Evolutionary conservation across 345 rosid genomes (phyloP).

Genomic region (Populus deltoides): DNA sequence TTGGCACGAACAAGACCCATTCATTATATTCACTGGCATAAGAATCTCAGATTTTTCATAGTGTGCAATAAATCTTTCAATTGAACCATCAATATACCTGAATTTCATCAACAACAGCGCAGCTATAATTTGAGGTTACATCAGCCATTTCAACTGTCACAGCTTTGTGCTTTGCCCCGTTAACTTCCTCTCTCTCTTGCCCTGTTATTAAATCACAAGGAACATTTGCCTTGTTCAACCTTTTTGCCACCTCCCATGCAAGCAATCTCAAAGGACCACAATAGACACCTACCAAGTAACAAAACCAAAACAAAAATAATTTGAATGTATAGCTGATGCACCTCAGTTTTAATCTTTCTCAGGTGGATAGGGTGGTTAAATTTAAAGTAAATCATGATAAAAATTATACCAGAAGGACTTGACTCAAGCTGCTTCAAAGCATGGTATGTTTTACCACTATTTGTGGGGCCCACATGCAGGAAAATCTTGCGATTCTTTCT

Average conservation of each 20-base stretch:
- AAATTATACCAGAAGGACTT: slow-evolving; percentile 71
- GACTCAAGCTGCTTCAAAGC: slow-evolving; percentile 72
- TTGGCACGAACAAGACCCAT: not conserved
- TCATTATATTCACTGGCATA: not conserved
- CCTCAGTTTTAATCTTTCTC: not conserved
- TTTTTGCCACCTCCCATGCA: slow-evolving; percentile 93
- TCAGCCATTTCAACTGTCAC: slow-evolving; percentile 98
- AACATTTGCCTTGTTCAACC: slow-evolving; percentile 78
- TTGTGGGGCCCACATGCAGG: slow-evolving; percentile 92
- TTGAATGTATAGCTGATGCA: not conserved
- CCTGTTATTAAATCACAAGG: slow-evolving; percentile 91
- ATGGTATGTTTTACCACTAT: slow-evolving; percentile 85
- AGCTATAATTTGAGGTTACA: slow-evolving; percentile 53
- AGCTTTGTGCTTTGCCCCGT: slow-evolving; percentile 85
- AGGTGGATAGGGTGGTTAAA: not conserved
- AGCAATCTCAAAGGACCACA: slow-evolving; percentile 94
- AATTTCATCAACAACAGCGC: slow-evolving; percentile 89
- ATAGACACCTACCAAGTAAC: slow-evolving; percentile 61
- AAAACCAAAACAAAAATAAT: slow-evolving; percentile 5
- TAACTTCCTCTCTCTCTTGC: slow-evolving; percentile 83
- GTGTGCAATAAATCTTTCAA: not conserved
- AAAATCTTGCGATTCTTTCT: slow-evolving; percentile 72
- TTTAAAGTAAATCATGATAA: not conserved
- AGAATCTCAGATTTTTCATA: not conserved
- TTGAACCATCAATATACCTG: slow-evolving; percentile 45